These are phyloP conservation scores for Osmanthus fragrans DNA, from an alignment of 257 asterid genomes.

Conservation along the genomic window DNA sequence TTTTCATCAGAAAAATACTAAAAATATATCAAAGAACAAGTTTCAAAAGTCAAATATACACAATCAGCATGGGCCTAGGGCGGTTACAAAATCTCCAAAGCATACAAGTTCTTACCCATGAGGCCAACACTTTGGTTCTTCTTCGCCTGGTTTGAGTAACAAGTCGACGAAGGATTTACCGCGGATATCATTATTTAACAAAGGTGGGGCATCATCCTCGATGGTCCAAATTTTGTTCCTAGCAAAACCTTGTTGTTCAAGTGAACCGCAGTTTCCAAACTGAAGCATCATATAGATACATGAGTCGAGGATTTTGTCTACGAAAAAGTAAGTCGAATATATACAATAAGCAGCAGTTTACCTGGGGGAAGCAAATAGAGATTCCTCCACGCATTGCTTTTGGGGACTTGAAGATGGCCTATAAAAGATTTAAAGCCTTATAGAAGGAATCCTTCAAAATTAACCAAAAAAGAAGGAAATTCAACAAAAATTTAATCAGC, in stretches of 20 bases:
- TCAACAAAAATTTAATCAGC: background rate
- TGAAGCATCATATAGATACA: conserved; percentile 27
- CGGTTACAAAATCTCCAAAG: conserved; percentile 7
- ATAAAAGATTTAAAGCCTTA: conserved; percentile 17
- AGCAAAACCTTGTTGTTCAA: conserved; percentile 85
- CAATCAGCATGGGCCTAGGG: background rate
- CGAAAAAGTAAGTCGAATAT: background rate
- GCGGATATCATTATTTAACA: conserved; percentile 50
- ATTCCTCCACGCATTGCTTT: conserved; percentile 95
- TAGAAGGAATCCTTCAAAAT: background rate
- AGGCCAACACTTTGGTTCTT: conserved; percentile 89
- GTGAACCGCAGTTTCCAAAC: conserved; percentile 70
- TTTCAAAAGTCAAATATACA: no score
- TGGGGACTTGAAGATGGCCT: conserved; percentile 87
- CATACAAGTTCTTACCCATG: conserved; percentile 50
- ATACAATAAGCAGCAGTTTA: conserved; percentile 25
- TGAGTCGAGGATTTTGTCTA: background rate
- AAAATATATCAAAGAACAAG: no score
- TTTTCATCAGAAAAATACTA: conserved; percentile 3
- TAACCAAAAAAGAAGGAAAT: background rate
- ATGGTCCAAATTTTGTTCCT: conserved; percentile 80
- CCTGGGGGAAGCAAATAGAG: conserved; percentile 89
- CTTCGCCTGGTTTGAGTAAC: conserved; percentile 86
- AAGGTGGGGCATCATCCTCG: conserved; percentile 80
- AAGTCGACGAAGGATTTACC: conserved; percentile 81